Base-by-base conservation (phyloP, 306 rosid species). In the Rosa chinensis region DNA sequence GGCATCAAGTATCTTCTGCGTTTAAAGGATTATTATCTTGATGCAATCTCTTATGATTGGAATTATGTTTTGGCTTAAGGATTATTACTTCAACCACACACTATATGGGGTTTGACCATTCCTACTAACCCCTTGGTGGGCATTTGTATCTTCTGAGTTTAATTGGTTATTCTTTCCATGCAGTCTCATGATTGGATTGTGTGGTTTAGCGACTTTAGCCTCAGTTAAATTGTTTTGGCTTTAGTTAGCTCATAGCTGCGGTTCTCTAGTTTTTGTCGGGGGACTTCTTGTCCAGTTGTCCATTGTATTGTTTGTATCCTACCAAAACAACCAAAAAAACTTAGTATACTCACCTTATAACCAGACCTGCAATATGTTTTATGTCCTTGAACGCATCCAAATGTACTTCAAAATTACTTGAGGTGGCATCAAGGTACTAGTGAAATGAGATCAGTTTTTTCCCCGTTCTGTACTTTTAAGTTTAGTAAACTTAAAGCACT, bases 381-480 rank as follows among this genome's bases (percentile, higher is more conserved):
- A 43, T 70, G 74, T 70, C 74, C 40, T 70, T 70, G 4, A 23
- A 44, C 21, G 17, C 4, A 70, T 42, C 76, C 48, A 50, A 50
- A 18, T 73, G 32, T 73, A 18, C 47, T 44, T 43, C 37, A 42
- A 72, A 49, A 73, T 18, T 37, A 52, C 48, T 49, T 73, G 48
- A 35, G 5, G 55, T 50, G 63, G 62, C 6, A 18, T 70, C 74
- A 37, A 16, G 42, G 76, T 28, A 35, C 62, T 32, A 35, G 48
- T 35, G 32, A 52, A 13, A 73, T 35, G 48, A 35, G 64, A 72
- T 49, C 64, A 35, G 47, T 32, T 39, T 52, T 73, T 10, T 8
- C 37, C 77, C 37, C 12, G 5, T 74, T 37, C n/a, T 18, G 42
- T 62, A 40, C 49, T 37, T 35, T n/a, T 39, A 53, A 20, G 77